Percentiles rank a stretch among this genome's conserved stretches.
These are phyloP conservation scores for Echinochloa phyllopogon DNA, from an alignment of 176 grass and related monocot species.

Conservation along the genomic window DNA sequence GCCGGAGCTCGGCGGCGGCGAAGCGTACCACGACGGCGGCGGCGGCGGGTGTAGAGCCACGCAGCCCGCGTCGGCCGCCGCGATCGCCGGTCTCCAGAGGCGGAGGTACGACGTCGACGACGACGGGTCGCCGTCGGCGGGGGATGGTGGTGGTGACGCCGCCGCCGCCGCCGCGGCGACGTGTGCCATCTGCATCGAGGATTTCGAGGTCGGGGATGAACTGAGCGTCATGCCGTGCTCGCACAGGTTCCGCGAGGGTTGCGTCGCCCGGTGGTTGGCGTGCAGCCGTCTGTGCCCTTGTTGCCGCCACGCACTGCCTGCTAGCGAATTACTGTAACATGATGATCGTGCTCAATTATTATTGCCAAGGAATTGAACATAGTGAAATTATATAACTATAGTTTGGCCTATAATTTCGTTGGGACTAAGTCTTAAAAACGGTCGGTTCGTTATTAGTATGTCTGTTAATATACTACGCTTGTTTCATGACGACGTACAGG, in stretches of 20 bases:
- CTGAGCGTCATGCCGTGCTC: background rate
- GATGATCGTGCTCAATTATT: too few species aligned
- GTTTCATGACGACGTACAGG: too few species aligned
- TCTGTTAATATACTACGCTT: too few species aligned
- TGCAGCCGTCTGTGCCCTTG: background rate
- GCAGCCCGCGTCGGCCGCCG: background rate
- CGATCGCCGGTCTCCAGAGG: background rate
- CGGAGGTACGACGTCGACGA: too few species aligned
- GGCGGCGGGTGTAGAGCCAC: background rate
- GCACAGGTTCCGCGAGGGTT: background rate
- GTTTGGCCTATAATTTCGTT: too few species aligned
- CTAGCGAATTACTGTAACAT: background rate
- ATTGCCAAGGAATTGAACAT: too few species aligned
- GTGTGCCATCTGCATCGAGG: background rate
- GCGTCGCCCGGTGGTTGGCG: background rate
- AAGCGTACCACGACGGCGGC: too few species aligned
- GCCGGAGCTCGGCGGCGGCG: background rate
- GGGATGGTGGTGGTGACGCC: background rate
- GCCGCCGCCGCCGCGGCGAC: background rate
- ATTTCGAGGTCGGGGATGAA: background rate
- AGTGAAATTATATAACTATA: too few species aligned
- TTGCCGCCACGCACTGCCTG: background rate
- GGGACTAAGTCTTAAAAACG: too few species aligned
- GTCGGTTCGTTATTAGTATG: too few species aligned
- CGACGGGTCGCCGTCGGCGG: too few species aligned